Evolutionary conservation across 2,329 filamentous ascomycete genomes (phyloP).

Genomic region (Ceratocystis cubensis): DNA sequence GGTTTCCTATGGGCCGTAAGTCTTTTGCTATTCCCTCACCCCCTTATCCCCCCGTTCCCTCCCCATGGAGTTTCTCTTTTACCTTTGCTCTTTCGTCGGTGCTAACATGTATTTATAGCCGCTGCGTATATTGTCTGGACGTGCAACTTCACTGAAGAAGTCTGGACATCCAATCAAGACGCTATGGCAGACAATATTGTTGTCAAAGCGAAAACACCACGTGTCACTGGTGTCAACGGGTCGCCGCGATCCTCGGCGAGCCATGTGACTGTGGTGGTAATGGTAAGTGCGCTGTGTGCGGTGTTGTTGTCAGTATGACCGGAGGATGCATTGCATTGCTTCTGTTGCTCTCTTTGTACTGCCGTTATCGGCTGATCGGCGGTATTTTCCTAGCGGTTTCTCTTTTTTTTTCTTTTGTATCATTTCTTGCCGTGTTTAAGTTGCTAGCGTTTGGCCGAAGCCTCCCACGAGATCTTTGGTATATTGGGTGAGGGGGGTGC

Average conservation of each 20-base stretch:
- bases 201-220: conserved; percentile 28
- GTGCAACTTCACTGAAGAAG: conserved; percentile 28
- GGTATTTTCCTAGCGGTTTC: neutral
- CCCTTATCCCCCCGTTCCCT: neutral
- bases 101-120: conserved; percentile 24
- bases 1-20: conserved; percentile 28
- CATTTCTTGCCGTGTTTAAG: neutral
- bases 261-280: neutral
- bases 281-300: neutral
- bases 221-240: conserved; percentile 22
- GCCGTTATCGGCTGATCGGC: neutral
- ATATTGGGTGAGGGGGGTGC: neutral
- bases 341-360: neutral
- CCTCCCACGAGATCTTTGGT: neutral
- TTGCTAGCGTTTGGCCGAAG: neutral
- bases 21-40: conserved; percentile 5
- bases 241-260: neutral
- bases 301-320: neutral
- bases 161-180: conserved; percentile 28
- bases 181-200: conserved; percentile 27
- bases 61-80: neutral
- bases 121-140: conserved; percentile 29
- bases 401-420: neutral
- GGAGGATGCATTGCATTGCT: neutral
- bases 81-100: neutral